phyloP scores from a whole-genome alignment of 2,329 filamentous ascomycete genomes.

The Pseudogymnoascus sp. region DNA sequence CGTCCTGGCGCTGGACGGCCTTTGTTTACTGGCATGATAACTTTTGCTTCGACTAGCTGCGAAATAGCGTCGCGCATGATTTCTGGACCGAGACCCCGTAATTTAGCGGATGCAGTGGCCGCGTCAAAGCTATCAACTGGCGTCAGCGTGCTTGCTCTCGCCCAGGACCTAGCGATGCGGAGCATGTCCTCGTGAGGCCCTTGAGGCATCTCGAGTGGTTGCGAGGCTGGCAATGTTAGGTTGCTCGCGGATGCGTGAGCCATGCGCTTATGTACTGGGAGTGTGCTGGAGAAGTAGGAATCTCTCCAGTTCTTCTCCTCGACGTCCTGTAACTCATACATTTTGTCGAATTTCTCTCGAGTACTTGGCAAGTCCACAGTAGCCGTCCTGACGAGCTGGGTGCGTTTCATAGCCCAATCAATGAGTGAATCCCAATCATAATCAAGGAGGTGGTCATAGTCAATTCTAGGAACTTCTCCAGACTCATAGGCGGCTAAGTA shows the following conservation, averaged over 20 bases:
- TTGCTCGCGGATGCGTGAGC: conserved; percentile 37
- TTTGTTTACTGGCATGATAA: conserved; percentile 53
- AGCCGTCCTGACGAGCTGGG: conserved; percentile 15
- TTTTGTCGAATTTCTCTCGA: conserved; percentile 37
- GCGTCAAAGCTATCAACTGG: conserved; percentile 42
- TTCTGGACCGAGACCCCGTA: conserved; percentile 24
- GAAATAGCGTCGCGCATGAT: conserved; percentile 20
- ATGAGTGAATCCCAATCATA: conserved; percentile 65
- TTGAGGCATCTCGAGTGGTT: background rate
- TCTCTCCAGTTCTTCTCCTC: conserved; percentile 46
- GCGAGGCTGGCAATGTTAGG: conserved; percentile 31
- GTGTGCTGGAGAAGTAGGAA: conserved; percentile 46
- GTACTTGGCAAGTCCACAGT: conserved; percentile 41
- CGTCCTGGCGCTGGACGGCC: conserved; percentile 48
- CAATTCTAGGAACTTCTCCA: conserved; percentile 51
- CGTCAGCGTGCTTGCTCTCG: conserved; percentile 52
- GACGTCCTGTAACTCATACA: conserved; percentile 32
- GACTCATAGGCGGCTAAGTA: conserved; percentile 61
- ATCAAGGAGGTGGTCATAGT: conserved; percentile 54
- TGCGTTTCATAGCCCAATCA: conserved; percentile 54
- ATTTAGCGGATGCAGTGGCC: conserved; percentile 42
- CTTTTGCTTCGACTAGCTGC: conserved; percentile 20
- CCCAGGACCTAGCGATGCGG: conserved; percentile 49
- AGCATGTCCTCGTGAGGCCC: conserved; percentile 28
- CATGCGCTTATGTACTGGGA: conserved; percentile 36